Conservation (phyloP, 345 rosid genomes). For the Passiflora organensis region DNA sequence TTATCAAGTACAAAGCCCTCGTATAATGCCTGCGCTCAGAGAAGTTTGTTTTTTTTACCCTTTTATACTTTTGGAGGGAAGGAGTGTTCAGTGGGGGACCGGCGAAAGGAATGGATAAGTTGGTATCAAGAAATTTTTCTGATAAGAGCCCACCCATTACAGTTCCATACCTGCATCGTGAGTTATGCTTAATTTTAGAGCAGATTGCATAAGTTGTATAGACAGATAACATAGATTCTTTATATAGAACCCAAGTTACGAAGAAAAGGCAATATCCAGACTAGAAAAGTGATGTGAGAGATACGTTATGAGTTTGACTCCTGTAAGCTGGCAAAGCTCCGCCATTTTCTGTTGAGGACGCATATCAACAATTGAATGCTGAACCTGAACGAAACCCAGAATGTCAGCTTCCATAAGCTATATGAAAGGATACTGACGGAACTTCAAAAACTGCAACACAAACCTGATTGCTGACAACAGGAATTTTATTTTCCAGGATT, state of each 20-base stretch:
- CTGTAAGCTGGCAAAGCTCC: constrained; percentile 84
- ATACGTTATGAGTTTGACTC: constrained; percentile 92
- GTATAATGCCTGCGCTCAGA: not conserved
- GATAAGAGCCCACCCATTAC: constrained; percentile 95
- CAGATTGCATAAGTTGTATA: constrained; percentile 2
- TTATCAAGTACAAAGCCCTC: not conserved
- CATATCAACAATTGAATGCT: constrained; percentile 92
- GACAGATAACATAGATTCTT: not conserved
- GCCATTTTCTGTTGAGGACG: constrained; percentile 96
- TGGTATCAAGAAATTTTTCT: constrained; percentile 86
- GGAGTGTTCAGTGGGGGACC: constrained; percentile 83
- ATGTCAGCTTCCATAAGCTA: constrained; percentile 12
- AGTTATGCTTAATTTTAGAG: constrained; percentile 11
- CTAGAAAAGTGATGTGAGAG: constrained; percentile 28
- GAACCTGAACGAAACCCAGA: constrained; percentile 50
- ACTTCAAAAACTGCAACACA: not conserved
- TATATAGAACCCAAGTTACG: too few relatives aligned
- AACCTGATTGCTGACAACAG: constrained; percentile 97
- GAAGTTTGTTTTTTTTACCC: constrained; percentile 33
- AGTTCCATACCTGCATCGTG: constrained; percentile 69
- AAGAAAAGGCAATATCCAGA: too few relatives aligned
- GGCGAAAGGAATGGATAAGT: constrained; percentile 76
- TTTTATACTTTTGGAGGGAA: constrained; percentile 89
- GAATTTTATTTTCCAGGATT: constrained; percentile 81
- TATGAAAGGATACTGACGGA: not conserved